These are phyloP conservation scores for Epichloe uncinata DNA, from an alignment of 2,329 filamentous ascomycete species.

Conservation along the genomic window DNA sequence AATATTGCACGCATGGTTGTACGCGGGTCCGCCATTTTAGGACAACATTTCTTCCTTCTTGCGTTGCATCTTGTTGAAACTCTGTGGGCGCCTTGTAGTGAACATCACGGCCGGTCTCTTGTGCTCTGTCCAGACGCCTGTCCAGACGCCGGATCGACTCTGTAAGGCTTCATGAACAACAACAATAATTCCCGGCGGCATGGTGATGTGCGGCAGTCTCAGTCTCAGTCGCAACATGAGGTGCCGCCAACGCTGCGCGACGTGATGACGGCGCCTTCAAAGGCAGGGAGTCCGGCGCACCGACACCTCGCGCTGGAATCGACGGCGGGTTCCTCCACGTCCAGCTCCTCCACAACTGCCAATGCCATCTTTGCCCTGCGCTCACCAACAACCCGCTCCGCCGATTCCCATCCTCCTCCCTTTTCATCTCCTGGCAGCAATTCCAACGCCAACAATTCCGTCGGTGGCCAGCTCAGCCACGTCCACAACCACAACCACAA, in stretches of 20 bases:
- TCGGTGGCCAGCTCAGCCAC: constrained; percentile 13
- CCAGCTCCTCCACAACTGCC: constrained; percentile 2
- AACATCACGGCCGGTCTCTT: neutral
- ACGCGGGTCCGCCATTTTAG: neutral
- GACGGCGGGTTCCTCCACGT: neutral
- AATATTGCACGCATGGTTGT: neutral
- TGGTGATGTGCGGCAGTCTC: constrained; percentile 22
- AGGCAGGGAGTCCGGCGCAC: constrained; percentile 3
- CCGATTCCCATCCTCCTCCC: constrained; percentile 24
- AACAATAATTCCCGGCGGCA: constrained; percentile 28
- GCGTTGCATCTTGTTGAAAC: neutral
- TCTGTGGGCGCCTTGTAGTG: neutral
- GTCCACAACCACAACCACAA: constrained; percentile 13
- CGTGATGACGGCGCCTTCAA: constrained; percentile 25
- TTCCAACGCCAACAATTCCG: constrained; percentile 16
- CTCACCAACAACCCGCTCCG: constrained; percentile 30
- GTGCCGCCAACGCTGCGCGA: constrained; percentile 29
- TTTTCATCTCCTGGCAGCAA: constrained; percentile 18
- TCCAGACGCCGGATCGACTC: neutral
- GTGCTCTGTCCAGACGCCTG: neutral
- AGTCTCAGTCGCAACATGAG: neutral
- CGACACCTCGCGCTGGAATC: constrained; percentile 2
- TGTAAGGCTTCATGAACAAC: constrained; percentile 25
- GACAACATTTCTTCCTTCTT: neutral
- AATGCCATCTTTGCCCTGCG: constrained; percentile 30